Evolutionary conservation across 495 filamentous ascomycete genomes (phyloP).

Genomic region (Trichoderma erinaceum): DNA sequence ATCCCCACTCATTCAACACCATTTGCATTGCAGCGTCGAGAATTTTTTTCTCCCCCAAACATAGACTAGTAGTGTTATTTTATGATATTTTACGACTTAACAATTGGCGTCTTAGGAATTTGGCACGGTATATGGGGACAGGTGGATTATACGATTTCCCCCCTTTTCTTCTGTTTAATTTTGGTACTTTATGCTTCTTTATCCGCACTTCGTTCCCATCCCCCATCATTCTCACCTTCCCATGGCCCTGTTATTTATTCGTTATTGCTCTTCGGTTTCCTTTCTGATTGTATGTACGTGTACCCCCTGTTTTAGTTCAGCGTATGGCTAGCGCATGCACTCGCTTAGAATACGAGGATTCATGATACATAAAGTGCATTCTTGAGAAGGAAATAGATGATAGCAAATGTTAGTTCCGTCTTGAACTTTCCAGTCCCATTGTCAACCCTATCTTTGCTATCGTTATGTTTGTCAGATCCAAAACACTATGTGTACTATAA

Average conservation of each 20-base stretch:
- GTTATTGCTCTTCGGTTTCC: neutral
- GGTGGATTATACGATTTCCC: neutral
- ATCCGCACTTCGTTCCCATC: neutral
- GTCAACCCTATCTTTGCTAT: neutral
- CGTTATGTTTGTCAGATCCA: neutral
- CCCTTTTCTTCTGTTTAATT: neutral
- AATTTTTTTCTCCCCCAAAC: neutral
- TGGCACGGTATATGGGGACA: neutral
- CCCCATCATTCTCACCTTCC: neutral
- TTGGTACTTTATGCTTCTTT: neutral
- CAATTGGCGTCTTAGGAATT: neutral
- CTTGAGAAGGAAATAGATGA: neutral
- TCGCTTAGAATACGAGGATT: conserved; percentile 10
- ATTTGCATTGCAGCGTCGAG: neutral
- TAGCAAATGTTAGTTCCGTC: neutral
- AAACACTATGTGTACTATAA: too few relatives aligned
- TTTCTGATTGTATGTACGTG: neutral
- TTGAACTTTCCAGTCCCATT: neutral
- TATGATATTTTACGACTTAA: conserved; percentile 1
- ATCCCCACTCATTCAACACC: neutral
- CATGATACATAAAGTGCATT: neutral
- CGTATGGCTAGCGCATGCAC: conserved; percentile 4
- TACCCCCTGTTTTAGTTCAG: neutral
- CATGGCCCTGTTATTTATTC: neutral
- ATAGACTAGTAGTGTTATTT: conserved; percentile 8